These are phyloP conservation scores for Neonothopanus nambi DNA, from an alignment of 1,284 basidiomycete species.

Conservation along the genomic window DNA sequence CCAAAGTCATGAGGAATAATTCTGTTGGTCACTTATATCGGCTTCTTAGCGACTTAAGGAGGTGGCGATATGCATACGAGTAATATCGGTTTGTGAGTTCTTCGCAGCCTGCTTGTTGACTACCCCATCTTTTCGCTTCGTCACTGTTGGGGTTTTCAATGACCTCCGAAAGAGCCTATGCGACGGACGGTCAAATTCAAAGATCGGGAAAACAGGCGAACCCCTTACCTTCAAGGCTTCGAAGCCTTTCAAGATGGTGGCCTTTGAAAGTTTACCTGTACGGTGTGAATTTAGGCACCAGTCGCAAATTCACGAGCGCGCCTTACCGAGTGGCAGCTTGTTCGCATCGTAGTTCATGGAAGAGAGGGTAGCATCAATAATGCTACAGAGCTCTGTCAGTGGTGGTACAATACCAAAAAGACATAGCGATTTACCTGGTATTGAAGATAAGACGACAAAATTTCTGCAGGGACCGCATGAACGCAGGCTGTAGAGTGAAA, in stretches of 20 bases:
- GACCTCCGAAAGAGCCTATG: constrained; percentile 54
- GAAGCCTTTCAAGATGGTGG: constrained; percentile 59
- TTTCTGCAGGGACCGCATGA: constrained; percentile 29
- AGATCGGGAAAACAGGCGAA: not conserved
- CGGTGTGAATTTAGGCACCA: constrained; percentile 2
- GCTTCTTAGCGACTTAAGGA: not conserved
- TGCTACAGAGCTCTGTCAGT: constrained; percentile 29
- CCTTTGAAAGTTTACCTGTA: constrained; percentile 55
- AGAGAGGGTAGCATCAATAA: constrained; percentile 59
- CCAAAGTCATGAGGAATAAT: constrained; percentile 68
- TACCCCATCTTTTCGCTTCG: constrained; percentile 37
- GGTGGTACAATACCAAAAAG: not conserved
- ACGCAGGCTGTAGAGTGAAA: not conserved
- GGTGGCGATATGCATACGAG: constrained; percentile 42
- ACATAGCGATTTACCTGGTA: constrained; percentile 37
- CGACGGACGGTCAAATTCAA: not conserved
- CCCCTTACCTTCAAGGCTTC: constrained; percentile 51
- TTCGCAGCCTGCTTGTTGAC: constrained; percentile 41
- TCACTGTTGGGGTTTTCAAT: constrained; percentile 48
- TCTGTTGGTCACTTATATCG: constrained; percentile 28
- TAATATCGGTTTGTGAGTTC: constrained; percentile 56
- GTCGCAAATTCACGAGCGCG: not conserved
- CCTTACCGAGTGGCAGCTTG: constrained; percentile 61
- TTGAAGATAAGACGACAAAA: constrained; percentile 61
- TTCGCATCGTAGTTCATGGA: constrained; percentile 73